Base-by-base conservation (phyloP, 345 rosid species). In the Sonneratia alba region DNA sequence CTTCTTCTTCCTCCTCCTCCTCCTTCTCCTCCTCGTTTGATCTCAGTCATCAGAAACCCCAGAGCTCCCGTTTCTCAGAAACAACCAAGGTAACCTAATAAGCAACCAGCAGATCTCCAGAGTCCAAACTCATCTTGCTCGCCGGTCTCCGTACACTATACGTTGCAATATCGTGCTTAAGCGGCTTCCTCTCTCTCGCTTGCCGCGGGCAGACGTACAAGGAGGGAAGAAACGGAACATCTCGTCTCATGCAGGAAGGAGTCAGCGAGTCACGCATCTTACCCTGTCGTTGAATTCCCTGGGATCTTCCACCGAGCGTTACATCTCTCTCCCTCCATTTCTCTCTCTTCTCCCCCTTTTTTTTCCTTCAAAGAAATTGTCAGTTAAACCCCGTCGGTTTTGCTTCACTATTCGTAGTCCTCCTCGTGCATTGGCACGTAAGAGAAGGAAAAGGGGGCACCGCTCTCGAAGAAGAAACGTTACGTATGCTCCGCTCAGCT, bases 1-100 rank as follows among this genome's bases (percentile, higher is more conserved):
- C 49, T 62, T 56, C 42, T 43, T 32, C 6, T 38, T 55, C 61
- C 57, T 38, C 79, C 65, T 63, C 73, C 61, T 66, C 70, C 75
- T 48, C 70, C 64, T 11, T 3, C 72, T 34, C 19, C 18, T 45
- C 32, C 49, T 49, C 34, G 45, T 34, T 14, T 15, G n/a, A 18
- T 53, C 53, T 48, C 53, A 48, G 7, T 8, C 3, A 22, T 59
- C 64, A 59, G 3, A 3, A 21, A 9, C 64, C n/a, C 6, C 34
- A 3, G 3, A 59, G 3, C 36, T 11, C 64, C 15, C 32, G 27
- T 18, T 21, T 21, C 6, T 11, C 32, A 4, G 19, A 13, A 12
- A 62, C 38, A 12, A 62, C 14, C 13, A 13, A 13, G 16, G 22
- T 21, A 6, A 18, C 59, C 59, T 21, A 53, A 0, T 4, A 21